phyloP scores from a whole-genome alignment of 2,329 filamentous ascomycete genomes.

The Pochonia chlamydosporia region DNA sequence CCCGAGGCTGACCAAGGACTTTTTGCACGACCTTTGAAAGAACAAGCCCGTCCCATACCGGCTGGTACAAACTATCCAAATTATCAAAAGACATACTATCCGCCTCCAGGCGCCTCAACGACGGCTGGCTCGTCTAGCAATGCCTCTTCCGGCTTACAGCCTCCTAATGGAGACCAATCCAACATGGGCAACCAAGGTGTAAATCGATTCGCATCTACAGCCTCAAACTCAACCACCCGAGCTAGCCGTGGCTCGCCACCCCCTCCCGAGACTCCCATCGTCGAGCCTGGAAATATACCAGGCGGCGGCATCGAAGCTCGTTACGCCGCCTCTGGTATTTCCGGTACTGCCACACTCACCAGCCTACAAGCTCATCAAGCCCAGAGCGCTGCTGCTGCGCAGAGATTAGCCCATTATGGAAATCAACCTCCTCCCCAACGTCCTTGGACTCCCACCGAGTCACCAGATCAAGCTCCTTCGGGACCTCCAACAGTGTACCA shows the following conservation, averaged over 20 bases:
- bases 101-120: slow-evolving; percentile 41
- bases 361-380: slow-evolving; percentile 56
- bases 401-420: slow-evolving; percentile 74
- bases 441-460: slow-evolving; percentile 94
- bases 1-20: slow-evolving; percentile 72
- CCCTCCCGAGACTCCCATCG: slow-evolving; percentile 84
- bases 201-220: slow-evolving; percentile 68
- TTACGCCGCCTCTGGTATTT: slow-evolving; percentile 87
- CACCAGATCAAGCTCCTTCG: slow-evolving; percentile 78
- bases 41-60: slow-evolving; percentile 32
- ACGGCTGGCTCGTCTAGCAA: slow-evolving; percentile 26
- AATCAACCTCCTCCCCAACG: slow-evolving; percentile 37
- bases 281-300: slow-evolving; percentile 63
- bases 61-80: slow-evolving; percentile 37
- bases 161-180: slow-evolving; percentile 15
- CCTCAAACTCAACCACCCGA: slow-evolving; percentile 87
- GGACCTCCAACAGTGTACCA: slow-evolving; percentile 90
- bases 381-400: slow-evolving; percentile 74
- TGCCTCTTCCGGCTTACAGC: slow-evolving; percentile 17
- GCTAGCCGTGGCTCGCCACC: slow-evolving; percentile 90
- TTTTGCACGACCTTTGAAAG: slow-evolving; percentile 61
- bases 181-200: slow-evolving; percentile 42
- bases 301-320: slow-evolving; percentile 83
- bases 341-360: slow-evolving; percentile 75
- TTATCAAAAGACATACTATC: slow-evolving; percentile 56